Evolutionary conservation across 805 yeast genomes (phyloP), one percentile per base, ranked within the genome.

Genomic region (Saccharomycopsis sp.): DNA sequence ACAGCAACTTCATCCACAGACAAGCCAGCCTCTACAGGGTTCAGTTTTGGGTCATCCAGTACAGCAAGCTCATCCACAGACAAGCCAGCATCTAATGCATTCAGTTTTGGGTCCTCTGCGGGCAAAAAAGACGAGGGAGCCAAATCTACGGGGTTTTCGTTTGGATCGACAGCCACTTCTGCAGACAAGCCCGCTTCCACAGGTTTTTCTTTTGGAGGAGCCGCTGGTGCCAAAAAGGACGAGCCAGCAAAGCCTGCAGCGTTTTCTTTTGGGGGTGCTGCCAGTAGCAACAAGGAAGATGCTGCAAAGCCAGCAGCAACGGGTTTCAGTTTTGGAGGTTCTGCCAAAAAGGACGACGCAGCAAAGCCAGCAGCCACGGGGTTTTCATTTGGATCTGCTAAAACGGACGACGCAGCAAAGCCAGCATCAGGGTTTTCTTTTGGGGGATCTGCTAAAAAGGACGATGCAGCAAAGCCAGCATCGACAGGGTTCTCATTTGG

Each of bases 401-500:
- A 59, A 9, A 57, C 66, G 52, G 55, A 60, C 24, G 64, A 29
- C 52, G 55, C 64, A 57, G 63, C 59, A 24, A 65, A 64, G 46
- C 62, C 61, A 18, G 34, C 52, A n/a, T 18, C 20, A 2, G 16
- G 23, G 16, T 20, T 46, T 34, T 54, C 34, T 20, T 29, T 1
- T 12, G 41, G 46, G 20, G 41, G n/a, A n/a, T n/a, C n/a, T n/a
- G n/a, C 58, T 8, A 50, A 46, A 51, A 40, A 53, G 20, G 58
- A 53, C 41, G 62, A 57, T 29, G 50, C 34, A 34, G 55, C 47
- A 55, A 50, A 61, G 41, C 55, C 24, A 41, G n/a, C 54, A 52
- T 40, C 59, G 48, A 23, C 64, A 5, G 68, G 69, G 1, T 66
- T 68, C 51, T 57, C 67, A 2, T 67, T 70, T 59, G 73, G 72